Base-by-base conservation (phyloP, 106 monocot species). In the Apostasia shenzhenica region DNA sequence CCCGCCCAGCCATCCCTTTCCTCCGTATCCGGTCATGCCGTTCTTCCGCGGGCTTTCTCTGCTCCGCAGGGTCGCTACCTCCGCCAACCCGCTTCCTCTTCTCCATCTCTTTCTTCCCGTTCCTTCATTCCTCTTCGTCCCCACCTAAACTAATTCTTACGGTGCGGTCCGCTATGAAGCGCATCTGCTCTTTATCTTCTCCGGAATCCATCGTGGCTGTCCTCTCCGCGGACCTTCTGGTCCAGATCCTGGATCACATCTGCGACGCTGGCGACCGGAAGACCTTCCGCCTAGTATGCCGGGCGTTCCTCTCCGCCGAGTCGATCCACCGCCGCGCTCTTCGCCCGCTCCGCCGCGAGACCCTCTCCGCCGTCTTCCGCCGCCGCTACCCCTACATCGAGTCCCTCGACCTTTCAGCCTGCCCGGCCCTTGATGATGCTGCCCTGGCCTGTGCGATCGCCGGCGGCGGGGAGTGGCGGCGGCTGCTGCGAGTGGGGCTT, bases 41-140 rank as follows among this genome's bases (percentile, higher is more conserved):
- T 74, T 26, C 10, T 38, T 56, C 72, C 41, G 14, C 62, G 12
- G 46, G 44, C 57, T 8, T 5, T 12, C 57, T 38, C 41, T 59
- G 43, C 56, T 51, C 1, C 45, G 37, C 39, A 3, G 38, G 26
- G 37, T 38, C 0, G 2, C 43, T 37, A 47, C 49, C 26, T 45
- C 44, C 39, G 2, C 43, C 52, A 1, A 43, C 68, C 14, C 53
- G 8, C 67, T 45, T 72, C 57, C 42, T n/a, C 47, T 52, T 4
- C 68, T 68, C 60, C 66, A 62, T 42, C 67, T 41, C 53, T 63
- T 40, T 54, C 48, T 59, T 41, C 50, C 79, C 42, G 53, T 76
- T 41, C 70, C 73, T 48, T 84, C 81, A 66, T 90, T 87, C 81
- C 94, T 90, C 66, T 84, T 90, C 74, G 75, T 85, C 62, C 94